A percentile compares a stretch with the other conserved stretches of the same genome.
Conservation (phyloP, 2,329 filamentous ascomycete genomes). For the Cytospora piceicola region DNA sequence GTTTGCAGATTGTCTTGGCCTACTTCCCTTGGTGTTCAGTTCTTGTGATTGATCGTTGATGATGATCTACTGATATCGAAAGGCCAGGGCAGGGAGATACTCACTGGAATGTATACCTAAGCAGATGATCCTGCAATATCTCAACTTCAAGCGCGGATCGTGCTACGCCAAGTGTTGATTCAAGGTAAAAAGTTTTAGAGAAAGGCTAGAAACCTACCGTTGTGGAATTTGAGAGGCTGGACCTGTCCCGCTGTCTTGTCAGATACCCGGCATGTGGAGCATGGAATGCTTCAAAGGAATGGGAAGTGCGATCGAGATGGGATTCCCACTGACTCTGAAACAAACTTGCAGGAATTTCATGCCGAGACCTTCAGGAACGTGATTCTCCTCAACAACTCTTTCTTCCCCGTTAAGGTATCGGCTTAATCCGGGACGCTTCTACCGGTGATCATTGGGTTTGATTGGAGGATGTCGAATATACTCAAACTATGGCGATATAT, state of each 20-base stretch:
- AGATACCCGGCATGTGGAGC: background rate
- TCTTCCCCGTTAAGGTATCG: background rate
- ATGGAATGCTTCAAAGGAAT: slow-evolving; percentile 1
- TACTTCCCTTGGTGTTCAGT: background rate
- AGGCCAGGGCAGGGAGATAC: background rate
- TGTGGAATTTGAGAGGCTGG: background rate
- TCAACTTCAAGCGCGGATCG: background rate
- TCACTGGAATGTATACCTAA: background rate
- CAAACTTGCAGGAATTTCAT: background rate
- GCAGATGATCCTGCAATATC: background rate
- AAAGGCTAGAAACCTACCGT: background rate
- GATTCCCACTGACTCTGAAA: background rate
- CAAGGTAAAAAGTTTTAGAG: background rate
- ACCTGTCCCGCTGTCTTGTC: background rate
- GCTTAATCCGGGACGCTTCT: background rate
- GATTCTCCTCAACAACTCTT: background rate
- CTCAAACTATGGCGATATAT: background rate
- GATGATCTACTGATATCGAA: background rate
- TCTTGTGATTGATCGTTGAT: background rate
- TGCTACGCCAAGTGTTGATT: background rate
- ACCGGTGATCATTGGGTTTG: background rate
- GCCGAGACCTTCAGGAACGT: background rate
- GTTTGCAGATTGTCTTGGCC: background rate
- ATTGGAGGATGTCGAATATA: background rate
- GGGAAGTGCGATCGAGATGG: background rate